Evolutionary conservation across 306 rosid genomes (phyloP), one percentile per base, ranked within the genome.

Genomic region (Biancaea sappan): DNA sequence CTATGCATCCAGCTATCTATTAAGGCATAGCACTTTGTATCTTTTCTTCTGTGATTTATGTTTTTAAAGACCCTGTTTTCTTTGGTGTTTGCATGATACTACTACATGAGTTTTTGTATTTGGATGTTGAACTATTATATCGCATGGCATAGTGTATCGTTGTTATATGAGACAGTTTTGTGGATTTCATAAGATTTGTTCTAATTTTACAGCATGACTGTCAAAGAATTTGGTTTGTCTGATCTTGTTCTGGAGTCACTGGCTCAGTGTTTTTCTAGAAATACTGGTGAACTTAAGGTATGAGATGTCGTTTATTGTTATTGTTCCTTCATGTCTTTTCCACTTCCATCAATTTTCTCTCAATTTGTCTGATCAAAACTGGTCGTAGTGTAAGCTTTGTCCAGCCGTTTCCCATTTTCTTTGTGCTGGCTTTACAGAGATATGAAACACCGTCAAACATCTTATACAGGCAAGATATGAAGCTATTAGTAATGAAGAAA

Each of bases 391-490:
- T 84, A 80, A 89, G 96, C 90, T 76, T 88, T 84, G 90, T 88
- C 89, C 89, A 91, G 92, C 92, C 19, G 92, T 91, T 89, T 89
- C 92, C 97, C 91, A 91, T 89, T 94, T 91, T 44, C 87, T 91
- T 84, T 86, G 84, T 89, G 94, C 97, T 91, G 91, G 89, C 91
- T 88, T 91, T 94, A 94, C 94, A 89, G 89, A 91, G 94, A 91
- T 91, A 89, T 91, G 94, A 91, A 89, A 84, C 91, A 83, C 93
- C 88, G 63, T 89, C 96, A 87, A 94, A 91, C 94, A 71, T 94
- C 94, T 91, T 91, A 84, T 89, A 90, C 98, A 94, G 98, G 97
- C 96, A 85, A 91, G 94, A 86, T 87, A 88, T 79, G 96, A 94
- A 85, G 72, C 67, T 72, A 82, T 91, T 82, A 71, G 71, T 75